Evolutionary conservation across 2,329 filamentous ascomycete genomes (phyloP).

Genomic region (Amphichorda felina): DNA sequence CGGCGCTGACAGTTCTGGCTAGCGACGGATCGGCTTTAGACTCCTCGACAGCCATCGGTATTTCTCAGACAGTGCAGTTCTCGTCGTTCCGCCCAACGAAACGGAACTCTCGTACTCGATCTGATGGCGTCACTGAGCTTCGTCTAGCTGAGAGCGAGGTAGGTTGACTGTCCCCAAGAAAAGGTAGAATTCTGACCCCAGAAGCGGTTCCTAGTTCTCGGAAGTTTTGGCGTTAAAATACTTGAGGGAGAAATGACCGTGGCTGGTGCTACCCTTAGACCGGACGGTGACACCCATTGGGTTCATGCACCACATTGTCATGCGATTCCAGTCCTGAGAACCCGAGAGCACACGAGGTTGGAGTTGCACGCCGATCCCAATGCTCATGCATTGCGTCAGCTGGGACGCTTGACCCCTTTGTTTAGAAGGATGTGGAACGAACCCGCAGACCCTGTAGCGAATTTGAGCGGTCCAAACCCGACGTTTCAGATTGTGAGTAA

Average conservation of each 20-base stretch:
- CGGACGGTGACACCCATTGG: slow-evolving; percentile 35
- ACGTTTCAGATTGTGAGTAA: slow-evolving; percentile 37
- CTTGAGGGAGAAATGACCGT: slow-evolving; percentile 50
- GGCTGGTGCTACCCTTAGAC: slow-evolving; percentile 48
- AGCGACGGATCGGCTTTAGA: neutral
- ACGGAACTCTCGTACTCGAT: slow-evolving; percentile 26
- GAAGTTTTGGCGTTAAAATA: slow-evolving; percentile 56
- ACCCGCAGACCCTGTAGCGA: slow-evolving; percentile 10
- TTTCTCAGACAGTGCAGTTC: slow-evolving; percentile 16
- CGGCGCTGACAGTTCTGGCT: neutral
- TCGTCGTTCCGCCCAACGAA: slow-evolving; percentile 34
- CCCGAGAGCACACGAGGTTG: slow-evolving; percentile 33
- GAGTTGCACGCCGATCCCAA: slow-evolving; percentile 44
- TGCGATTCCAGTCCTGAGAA: slow-evolving; percentile 55
- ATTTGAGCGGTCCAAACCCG: slow-evolving; percentile 2
- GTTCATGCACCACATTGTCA: slow-evolving; percentile 58
- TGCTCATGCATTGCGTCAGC: slow-evolving; percentile 32
- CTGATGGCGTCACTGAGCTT: slow-evolving; percentile 27
- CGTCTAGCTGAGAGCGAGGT: slow-evolving; percentile 38
- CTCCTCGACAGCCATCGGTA: neutral
- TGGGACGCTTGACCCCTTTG: slow-evolving; percentile 52
- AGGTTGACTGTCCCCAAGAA: slow-evolving; percentile 4
- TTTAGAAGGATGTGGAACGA: slow-evolving; percentile 58
- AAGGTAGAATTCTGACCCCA: neutral
- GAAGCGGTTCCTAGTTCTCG: slow-evolving; percentile 51